phyloP scores from a whole-genome alignment of 805 yeast species.

The Yarrowia phangngaensis region DNA sequence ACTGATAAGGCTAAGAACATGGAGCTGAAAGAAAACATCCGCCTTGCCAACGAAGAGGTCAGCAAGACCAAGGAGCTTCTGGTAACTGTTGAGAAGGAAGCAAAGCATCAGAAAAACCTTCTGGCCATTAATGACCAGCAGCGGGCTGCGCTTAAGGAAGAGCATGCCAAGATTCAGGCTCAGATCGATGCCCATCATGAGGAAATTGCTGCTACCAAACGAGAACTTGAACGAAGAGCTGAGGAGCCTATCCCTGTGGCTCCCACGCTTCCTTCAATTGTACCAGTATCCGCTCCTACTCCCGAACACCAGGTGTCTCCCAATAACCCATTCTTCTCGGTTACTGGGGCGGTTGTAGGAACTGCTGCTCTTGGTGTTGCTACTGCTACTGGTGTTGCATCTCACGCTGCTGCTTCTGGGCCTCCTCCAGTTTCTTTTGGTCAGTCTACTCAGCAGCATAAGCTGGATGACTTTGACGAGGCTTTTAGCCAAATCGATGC shows the following conservation, averaged over 20 bases:
- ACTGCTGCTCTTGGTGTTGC: conserved; percentile 30
- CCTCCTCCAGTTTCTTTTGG: conserved; percentile 31
- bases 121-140: conserved; percentile 67
- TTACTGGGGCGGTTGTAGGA: conserved; percentile 4
- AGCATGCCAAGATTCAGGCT: conserved; percentile 45
- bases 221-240: conserved; percentile 43
- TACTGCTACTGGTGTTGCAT: conserved; percentile 30
- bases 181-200: conserved; percentile 39
- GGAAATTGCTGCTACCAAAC: conserved; percentile 42
- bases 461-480: conserved; percentile 31
- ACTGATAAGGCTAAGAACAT: conserved; percentile 66
- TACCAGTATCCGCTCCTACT: conserved; percentile 33
- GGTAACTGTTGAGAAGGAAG: conserved; percentile 50
- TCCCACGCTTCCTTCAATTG: conserved; percentile 5
- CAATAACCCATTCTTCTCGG: conserved; percentile 23
- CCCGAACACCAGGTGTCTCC: conserved; percentile 22
- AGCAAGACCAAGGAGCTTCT: conserved; percentile 56
- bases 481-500: conserved; percentile 31
- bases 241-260: conserved; percentile 35
- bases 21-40: conserved; percentile 63
- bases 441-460: conserved; percentile 8
- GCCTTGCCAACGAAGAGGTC: conserved; percentile 62
- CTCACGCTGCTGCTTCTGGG: conserved; percentile 35
- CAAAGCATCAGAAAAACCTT: conserved; percentile 59
- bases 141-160: conserved; percentile 57